Conservation (phyloP, 768 basidiomycete genomes). For the Naganishia onofrii region DNA sequence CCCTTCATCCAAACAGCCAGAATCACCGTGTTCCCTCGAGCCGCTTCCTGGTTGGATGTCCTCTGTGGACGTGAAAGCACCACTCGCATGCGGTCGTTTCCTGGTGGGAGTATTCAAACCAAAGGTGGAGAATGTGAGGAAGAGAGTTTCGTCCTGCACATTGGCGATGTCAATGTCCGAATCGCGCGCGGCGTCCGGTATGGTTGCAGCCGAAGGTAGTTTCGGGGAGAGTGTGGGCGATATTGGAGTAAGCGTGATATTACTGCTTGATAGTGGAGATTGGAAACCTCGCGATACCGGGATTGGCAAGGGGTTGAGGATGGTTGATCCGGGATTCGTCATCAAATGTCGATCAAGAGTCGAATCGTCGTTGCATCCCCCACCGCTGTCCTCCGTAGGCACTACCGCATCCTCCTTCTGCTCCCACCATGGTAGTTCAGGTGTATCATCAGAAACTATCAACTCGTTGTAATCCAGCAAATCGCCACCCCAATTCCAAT, state of each 20-base stretch:
- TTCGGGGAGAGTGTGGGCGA: too few species aligned
- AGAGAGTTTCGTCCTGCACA: too few species aligned
- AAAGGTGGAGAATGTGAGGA: not conserved
- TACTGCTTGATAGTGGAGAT: too few species aligned
- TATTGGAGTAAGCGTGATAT: too few species aligned
- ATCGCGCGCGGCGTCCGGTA: not conserved
- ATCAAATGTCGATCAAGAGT: not conserved
- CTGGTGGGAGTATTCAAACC: not conserved
- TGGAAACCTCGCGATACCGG: too few species aligned
- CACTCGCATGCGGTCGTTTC: not conserved
- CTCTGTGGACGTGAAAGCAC: too few species aligned
- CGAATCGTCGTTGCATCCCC: not conserved
- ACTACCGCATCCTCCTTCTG: not conserved
- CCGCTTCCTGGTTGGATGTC: not conserved
- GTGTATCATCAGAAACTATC: not conserved
- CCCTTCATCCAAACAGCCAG: not conserved
- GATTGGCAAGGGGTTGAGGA: too few species aligned
- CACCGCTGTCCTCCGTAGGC: too few species aligned
- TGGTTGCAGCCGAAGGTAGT: too few species aligned
- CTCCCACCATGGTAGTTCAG: not conserved
- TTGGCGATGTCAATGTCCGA: too few species aligned
- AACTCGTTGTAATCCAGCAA: not conserved
- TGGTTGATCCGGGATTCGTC: too few species aligned
- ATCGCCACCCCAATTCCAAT: not conserved
- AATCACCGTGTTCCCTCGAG: not conserved